phyloP scores from a whole-genome alignment of 345 rosid species.

The Arabidopsis suecica region DNA sequence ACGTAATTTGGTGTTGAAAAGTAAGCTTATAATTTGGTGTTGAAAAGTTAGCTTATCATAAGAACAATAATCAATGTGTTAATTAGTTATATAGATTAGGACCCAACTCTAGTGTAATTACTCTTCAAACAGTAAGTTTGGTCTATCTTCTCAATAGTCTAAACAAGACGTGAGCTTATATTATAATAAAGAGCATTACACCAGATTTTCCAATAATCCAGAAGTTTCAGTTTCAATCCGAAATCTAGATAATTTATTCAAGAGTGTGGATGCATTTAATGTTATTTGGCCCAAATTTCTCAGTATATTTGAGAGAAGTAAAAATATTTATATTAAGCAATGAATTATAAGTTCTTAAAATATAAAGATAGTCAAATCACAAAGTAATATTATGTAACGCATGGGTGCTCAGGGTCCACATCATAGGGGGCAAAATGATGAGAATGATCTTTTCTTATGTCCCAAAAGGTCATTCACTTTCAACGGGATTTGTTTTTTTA shows the following conservation, averaged over 20 bases:
- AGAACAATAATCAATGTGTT: conserved; percentile 21
- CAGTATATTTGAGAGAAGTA: background rate
- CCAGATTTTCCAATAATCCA: background rate
- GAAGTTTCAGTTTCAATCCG: background rate
- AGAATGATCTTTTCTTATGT: conserved; percentile 39
- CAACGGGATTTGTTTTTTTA: conserved; percentile 36
- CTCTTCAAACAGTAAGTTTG: conserved; percentile 40
- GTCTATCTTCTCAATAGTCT: conserved; percentile 12
- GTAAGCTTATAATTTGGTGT: background rate
- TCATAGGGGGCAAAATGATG: conserved; percentile 49
- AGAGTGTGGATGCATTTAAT: conserved; percentile 36
- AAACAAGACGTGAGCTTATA: background rate
- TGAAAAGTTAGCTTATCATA: conserved; percentile 14
- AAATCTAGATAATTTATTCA: background rate
- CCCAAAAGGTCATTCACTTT: conserved; percentile 47
- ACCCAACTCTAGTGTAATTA: conserved; percentile 32
- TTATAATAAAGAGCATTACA: too few relatives aligned
- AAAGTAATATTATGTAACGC: conserved; percentile 44
- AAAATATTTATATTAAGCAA: background rate
- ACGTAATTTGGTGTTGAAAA: background rate
- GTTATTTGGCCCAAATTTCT: background rate
- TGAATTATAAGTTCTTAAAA: background rate
- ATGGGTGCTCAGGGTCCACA: conserved; percentile 47
- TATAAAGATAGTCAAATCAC: conserved; percentile 36
- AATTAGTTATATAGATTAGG: conserved; percentile 25